Percentiles rank a stretch among this genome's conserved stretches.
phyloP scores from a whole-genome alignment of 1,284 basidiomycete genomes.

The Ganoderma sinense region DNA sequence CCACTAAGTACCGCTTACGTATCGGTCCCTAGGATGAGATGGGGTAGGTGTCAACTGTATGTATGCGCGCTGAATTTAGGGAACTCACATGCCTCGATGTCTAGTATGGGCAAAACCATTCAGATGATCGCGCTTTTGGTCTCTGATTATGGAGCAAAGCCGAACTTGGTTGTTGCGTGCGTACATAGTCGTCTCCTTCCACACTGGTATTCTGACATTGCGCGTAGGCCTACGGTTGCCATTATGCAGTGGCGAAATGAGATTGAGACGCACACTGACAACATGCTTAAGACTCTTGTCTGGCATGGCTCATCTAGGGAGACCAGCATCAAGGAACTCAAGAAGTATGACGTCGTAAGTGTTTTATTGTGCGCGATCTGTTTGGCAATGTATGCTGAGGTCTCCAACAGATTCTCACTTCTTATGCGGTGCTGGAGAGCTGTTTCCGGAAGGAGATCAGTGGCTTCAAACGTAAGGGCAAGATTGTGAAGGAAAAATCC shows the following conservation, averaged over 20 bases:
- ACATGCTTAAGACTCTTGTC: slow-evolving; percentile 80
- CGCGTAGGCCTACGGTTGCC: slow-evolving; percentile 86
- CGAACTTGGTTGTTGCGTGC: slow-evolving; percentile 92
- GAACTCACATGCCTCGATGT: slow-evolving; percentile 23
- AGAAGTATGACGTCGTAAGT: slow-evolving; percentile 89
- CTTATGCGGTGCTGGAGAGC: slow-evolving; percentile 90
- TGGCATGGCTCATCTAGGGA: slow-evolving; percentile 90
- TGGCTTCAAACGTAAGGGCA: slow-evolving; percentile 89
- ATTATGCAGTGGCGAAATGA: slow-evolving; percentile 99
- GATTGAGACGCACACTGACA: slow-evolving; percentile 81
- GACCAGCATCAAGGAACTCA: slow-evolving; percentile 69
- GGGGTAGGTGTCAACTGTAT: slow-evolving; percentile 60
- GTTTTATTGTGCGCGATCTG: not conserved
- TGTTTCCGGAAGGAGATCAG: slow-evolving; percentile 93
- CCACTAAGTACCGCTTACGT: no score
- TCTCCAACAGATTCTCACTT: slow-evolving; percentile 64
- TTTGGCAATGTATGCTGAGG: slow-evolving; percentile 8
- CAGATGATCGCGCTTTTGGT: slow-evolving; percentile 95
- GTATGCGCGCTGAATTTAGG: not conserved
- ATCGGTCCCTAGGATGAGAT: slow-evolving; percentile 76
- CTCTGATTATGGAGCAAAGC: slow-evolving; percentile 73
- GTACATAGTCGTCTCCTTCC: slow-evolving; percentile 37
- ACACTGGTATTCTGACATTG: not conserved
- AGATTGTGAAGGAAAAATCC: slow-evolving; percentile 90
- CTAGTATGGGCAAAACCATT: slow-evolving; percentile 98